Conservation (phyloP, 208 protist species). For the Herpetomonas tarakana region DNA sequence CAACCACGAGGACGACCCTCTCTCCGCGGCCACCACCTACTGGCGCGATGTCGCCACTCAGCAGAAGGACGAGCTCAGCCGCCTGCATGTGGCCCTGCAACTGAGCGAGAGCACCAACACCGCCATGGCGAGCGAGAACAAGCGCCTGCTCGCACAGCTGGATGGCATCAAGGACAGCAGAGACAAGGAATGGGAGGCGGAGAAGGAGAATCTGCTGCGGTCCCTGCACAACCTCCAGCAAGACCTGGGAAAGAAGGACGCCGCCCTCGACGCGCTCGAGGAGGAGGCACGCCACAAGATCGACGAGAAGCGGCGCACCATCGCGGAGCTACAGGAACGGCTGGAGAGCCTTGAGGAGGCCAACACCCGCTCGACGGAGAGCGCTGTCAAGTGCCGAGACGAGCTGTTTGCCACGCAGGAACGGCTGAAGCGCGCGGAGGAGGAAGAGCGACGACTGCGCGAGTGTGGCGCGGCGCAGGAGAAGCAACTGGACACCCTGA, state of each 20-base stretch:
- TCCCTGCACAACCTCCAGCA: conserved; percentile 66
- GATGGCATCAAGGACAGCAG: conserved; percentile 16
- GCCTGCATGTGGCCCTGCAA: conserved; percentile 32
- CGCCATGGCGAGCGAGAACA: conserved; percentile 49
- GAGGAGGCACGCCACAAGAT: conserved; percentile 70
- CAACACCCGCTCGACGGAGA: conserved; percentile 25
- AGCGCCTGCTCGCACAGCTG: conserved; percentile 32
- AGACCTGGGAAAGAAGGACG: conserved; percentile 55
- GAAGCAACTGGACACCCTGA: conserved; percentile 13
- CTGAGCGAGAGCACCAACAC: conserved; percentile 31
- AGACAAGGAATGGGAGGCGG: conserved; percentile 17
- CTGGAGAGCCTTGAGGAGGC: conserved; percentile 25
- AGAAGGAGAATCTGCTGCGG: conserved; percentile 72
- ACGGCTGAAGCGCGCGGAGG: conserved; percentile 2
- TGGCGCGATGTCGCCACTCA: conserved; percentile 22
- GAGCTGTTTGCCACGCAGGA: conserved; percentile 22
- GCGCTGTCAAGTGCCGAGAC: conserved; percentile 19
- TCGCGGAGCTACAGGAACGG: conserved; percentile 47
- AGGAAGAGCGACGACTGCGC: too few relatives aligned
- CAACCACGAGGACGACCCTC: neutral
- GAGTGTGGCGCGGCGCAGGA: conserved; percentile 10
- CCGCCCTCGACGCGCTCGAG: conserved; percentile 51
- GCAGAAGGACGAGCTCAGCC: conserved; percentile 21
- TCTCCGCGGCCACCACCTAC: conserved; percentile 15
- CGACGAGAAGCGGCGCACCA: conserved; percentile 59